Base-by-base conservation (phyloP, 2,329 filamentous ascomycete genomes). In the Endothia cerciana region DNA sequence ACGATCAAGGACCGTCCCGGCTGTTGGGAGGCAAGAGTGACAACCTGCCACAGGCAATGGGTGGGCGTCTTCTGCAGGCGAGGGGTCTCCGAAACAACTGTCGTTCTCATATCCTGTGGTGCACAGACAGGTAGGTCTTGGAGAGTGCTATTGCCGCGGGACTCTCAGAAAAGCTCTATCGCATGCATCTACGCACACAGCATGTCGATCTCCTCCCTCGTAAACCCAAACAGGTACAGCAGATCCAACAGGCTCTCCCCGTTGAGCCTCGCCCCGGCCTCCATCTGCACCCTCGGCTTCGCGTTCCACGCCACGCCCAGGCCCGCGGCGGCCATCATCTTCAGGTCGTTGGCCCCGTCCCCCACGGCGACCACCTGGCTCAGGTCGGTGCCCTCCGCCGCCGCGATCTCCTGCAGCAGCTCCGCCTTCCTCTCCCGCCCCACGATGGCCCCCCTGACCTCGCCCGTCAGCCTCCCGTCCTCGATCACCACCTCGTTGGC, bases 241-340 rank as follows among this genome's bases (percentile, higher is more conserved):
- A 95, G 77, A 74, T 94, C 91, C 71, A 90, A 76, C 74, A 95
- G 77, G 69, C 83, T 91, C 68, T 87, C 83, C 28, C 88, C 85
- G 73, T 95, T 95, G 68, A 95, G 77, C 51, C 90, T 83, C 17
- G 89, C 88, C 36, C 88, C 87, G 2, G 92, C 92, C 75, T 91
- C 87, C 81, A 89, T 86, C 79, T 95, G 92, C 64, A 95, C 92
- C 66, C 88, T 83, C 1, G 91, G 91, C 81, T 95, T 95, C 11
- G 92, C 92, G 73, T 94, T 92, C 84, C 92, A 94, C 1, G 92
- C 92, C 3, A 95, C 88, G 25, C 92, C 92, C 45, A 94, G 77
- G 0, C 91, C 91, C 0, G 92, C 91, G 58, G 86, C 85, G 10
- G 82, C 83, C 83, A 95, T 87, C 92, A 95, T 95, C 65, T 90